Evolutionary conservation across 148 eudicot genomes (phyloP).

Genomic region (Camellia sinensis): DNA sequence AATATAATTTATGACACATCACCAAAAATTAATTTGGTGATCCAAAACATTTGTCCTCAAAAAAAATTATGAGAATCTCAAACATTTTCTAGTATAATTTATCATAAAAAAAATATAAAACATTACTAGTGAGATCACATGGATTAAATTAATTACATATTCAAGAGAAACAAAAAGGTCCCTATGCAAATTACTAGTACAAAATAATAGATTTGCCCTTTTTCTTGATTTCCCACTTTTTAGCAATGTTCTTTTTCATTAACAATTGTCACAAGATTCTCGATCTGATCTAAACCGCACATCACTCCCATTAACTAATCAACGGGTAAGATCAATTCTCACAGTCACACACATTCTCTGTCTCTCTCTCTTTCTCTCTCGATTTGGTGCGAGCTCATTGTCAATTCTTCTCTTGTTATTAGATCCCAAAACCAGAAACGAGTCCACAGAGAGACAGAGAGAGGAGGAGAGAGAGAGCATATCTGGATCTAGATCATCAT

Average conservation of each 20-base stretch:
- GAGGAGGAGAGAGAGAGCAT: not conserved
- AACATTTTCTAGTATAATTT: no score
- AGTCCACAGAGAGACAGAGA: not conserved
- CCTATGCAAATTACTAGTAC: not conserved
- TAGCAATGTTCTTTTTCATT: not conserved
- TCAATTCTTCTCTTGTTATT: not conserved
- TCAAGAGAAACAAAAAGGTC: not conserved
- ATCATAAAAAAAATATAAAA: no score
- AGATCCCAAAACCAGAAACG: not conserved
- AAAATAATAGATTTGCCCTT: not conserved
- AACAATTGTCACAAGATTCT: not conserved
- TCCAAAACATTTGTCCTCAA: no score
- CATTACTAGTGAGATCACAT: not conserved
- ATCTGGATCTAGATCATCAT: conserved; percentile 7
- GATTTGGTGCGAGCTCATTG: not conserved
- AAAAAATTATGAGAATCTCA: no score
- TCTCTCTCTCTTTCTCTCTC: not conserved
- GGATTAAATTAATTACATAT: not conserved
- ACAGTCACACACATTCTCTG: not conserved
- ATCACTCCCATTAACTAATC: not conserved
- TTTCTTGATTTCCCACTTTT: not conserved
- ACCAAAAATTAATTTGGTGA: no score
- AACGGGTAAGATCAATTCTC: not conserved
- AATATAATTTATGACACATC: no score
- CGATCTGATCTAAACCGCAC: not conserved